Base-by-base conservation (phyloP, 805 yeast species). In the Candida berthetii region DNA sequence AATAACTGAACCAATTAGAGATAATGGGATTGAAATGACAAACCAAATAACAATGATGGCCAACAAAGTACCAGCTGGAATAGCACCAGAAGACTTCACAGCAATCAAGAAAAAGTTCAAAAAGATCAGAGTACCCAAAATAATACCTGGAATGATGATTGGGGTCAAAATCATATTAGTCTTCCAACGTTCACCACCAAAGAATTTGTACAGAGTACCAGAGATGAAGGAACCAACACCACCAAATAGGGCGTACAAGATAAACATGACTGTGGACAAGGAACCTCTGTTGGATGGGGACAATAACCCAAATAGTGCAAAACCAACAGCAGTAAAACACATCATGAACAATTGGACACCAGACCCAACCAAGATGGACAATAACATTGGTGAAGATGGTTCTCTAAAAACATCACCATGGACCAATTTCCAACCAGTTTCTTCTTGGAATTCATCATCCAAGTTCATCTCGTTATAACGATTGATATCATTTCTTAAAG, bases 221-320 rank as follows among this genome's bases (percentile, higher is more conserved):
- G 96, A 86, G n/a, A 85, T 79, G 57, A 78, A 91, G 0, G 98
- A 87, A 1, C 96, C 93, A 31, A 85, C 69, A 40, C 80, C 73
- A 17, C 97, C 93, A 57, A 82, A 85, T 33, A 85, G 54, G 2
- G 95, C 87, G 65, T 81, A 90, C 35, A 90, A 63, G 37, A 91
- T 72, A 57, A 93, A 85, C 85, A 88, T 82, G 29, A 87, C 86
- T 0, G 99, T 93, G 3, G 93, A 76, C 48, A 93, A 73, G 1
- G 97, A 81, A 34, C 99, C 99, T 66, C 99, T 80, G 58, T 89
- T 90, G 1, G 96, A 85, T 37, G 97, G 97, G 0, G 97, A 88
- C 43, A 91, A 66, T 50, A 93, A 74, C 7, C 99, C 99, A 31
- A 91, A 68, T 41, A 89, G 72, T 1, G 98, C 96, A 62, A 93